Evolutionary conservation across 208 protist species (phyloP), one percentile per base, ranked within the genome.

Genomic region (Entamoeba moshkovskii): DNA sequence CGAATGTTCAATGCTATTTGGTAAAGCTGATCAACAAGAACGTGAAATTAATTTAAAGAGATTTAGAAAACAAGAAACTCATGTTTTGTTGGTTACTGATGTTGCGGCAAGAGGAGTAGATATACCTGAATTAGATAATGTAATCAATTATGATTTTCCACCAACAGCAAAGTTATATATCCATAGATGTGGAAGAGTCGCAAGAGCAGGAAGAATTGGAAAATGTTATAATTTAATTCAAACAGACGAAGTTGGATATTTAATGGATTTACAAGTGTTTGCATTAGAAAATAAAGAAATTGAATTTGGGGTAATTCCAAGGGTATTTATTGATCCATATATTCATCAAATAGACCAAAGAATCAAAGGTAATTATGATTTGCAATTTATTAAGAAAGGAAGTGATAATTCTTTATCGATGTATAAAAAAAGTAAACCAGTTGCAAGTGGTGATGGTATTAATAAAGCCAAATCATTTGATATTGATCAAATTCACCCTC

Each of bases 81-180:
- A 52, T 22, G 95, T 99, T 29, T 97, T 99, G 95, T 92, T 99
- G 29, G 98, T 99, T 15, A 99, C 99, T 3, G 99, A 99, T 96
- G 97, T 99, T 6, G 99, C 99, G 1, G 98, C 99, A 11, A 97
- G 99, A 95, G 99, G 99, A 95, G 96, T 99, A 1, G 99, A 99
- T 96, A 96, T 99, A 85, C 98, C 99, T 46, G 95, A 99, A 49
- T 96, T 99, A 0, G 98, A 99, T 96, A 98, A 99, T 95, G 99
- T 99, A 4, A 97, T 99, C 93, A 99, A 99, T 97, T 99, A 98
- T 94, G 98, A 99, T 94, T 99, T 99, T 94, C 98, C 99, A 25
- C 95, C 97, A 4, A 98, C 96, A 66, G 97, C 98, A 15, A 99
- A 99, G 96, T 95, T 99, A 16, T 97, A 97, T 94, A 91, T 97